Percentiles rank a stretch among this genome's conserved stretches.
phyloP scores from a whole-genome alignment of 164 flowering plant genomes.

The Berberis vulgaris region DNA sequence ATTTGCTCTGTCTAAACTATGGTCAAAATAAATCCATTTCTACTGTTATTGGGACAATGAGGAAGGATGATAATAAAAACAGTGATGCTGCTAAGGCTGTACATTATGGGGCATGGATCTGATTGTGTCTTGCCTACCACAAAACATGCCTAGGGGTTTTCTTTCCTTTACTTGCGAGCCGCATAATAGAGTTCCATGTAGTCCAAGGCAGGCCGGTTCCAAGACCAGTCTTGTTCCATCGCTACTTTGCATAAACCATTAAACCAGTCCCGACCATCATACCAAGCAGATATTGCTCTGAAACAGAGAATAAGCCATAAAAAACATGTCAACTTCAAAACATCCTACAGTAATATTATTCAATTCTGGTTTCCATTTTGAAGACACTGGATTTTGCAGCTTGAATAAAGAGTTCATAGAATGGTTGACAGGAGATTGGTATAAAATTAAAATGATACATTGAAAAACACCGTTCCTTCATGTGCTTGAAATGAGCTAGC shows the following conservation, averaged over 20 bases:
- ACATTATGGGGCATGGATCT: constrained; percentile 2
- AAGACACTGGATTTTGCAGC: no score
- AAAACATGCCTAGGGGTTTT: background rate
- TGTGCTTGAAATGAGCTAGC: no score
- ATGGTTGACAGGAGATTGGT: no score
- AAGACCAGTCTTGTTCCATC: constrained; percentile 99
- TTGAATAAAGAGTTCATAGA: no score
- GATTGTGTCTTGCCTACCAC: background rate
- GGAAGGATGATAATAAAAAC: background rate
- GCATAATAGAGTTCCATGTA: constrained; percentile 89
- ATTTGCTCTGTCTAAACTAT: background rate
- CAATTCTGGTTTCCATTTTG: no score
- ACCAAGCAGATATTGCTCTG: constrained; percentile 95
- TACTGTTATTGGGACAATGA: background rate
- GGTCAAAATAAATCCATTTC: background rate
- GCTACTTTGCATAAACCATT: constrained; percentile 66
- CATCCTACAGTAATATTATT: background rate
- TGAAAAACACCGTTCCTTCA: no score
- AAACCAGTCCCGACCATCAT: constrained; percentile 67
- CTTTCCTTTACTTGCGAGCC: constrained; percentile 45
- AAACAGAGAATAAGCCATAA: background rate
- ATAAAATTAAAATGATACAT: no score
- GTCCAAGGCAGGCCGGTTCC: constrained; percentile 96
- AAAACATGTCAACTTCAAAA: background rate
- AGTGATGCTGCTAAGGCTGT: constrained; percentile 1